Base-by-base conservation (phyloP, 2,329 filamentous ascomycete genomes). In the Blastomyces parvus region DNA sequence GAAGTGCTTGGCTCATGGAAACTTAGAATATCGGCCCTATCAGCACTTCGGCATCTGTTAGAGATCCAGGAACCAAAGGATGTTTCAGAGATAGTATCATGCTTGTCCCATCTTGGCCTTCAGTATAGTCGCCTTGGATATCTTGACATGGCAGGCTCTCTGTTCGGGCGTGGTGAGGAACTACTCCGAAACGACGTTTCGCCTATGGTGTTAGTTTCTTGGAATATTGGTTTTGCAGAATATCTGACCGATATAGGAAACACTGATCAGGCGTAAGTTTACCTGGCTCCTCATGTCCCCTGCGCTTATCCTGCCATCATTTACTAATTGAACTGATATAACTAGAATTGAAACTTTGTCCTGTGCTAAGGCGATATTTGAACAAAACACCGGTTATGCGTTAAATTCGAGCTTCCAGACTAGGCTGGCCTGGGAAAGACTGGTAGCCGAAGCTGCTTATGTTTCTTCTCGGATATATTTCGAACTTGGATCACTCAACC, bases 221-320 rank as follows among this genome's bases (percentile, higher is more conserved):
- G 88, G 72, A 83, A 91, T 67, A 76, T 96, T 7, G 84, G 86
- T 0, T 86, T 87, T 65, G 86, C 89, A 0, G 90, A 96, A 72
- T 91, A 91, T 72, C 80, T 87, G 36, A 78, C 92, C 22, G 83
- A 84, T 1, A 82, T 87, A 14, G 88, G 88, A 11, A 85, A 86
- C 59, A 76, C 84, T 19, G 81, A 86, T 11, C 86, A 88, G 74
- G 88, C 80, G 75, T 77, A 71, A 68, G 68, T 68, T 63, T 4
- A n/a, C 48, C 30, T 30, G 4, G 19, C 25, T 84, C 19, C 11
- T 27, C 22, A 58, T 27, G 6, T 71, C 70, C 75, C 76, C 36
- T 61, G 76, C 27, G 3, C 42, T 27, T 42, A 19, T 42, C 75
- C 63, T 74, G 74, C 30, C 69, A 76, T 62, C 69, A 81, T 22